phyloP scores from a whole-genome alignment of 768 basidiomycete species.

The Kwoniella heveanensis region DNA sequence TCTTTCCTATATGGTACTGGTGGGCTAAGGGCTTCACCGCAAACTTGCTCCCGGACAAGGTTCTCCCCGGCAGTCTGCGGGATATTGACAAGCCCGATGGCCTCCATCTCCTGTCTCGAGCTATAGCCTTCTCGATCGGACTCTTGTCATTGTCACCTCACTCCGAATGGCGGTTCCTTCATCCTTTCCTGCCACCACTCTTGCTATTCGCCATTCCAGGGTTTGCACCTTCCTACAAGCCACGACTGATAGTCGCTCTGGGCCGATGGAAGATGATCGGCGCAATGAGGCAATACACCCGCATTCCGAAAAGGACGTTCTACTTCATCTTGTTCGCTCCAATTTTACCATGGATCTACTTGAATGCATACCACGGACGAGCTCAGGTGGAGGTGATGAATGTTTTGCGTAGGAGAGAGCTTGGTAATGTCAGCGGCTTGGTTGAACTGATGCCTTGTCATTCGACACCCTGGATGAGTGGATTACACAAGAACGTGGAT shows the following conservation, averaged over 20 bases:
- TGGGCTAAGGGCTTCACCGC: constrained; percentile 52
- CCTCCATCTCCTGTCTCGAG: constrained; percentile 58
- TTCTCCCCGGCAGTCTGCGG: constrained; percentile 17
- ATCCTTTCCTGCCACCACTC: constrained; percentile 81
- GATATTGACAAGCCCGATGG: constrained; percentile 30
- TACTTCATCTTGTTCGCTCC: constrained; percentile 60
- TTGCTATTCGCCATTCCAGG: constrained; percentile 77
- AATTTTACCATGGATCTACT: constrained; percentile 67
- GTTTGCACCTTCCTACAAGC: constrained; percentile 61
- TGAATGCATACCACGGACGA: constrained; percentile 72
- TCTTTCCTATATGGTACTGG: constrained; percentile 66
- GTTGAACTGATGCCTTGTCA: constrained; percentile 96
- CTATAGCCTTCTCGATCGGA: constrained; percentile 65
- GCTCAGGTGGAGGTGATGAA: constrained; percentile 77
- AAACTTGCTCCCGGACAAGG: constrained; percentile 17
- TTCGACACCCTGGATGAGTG: constrained; percentile 88
- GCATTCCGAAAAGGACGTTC: constrained; percentile 38
- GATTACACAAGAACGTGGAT: constrained; percentile 73
- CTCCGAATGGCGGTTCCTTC: constrained; percentile 97
- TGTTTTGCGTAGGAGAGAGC: constrained; percentile 59
- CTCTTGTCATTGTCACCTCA: constrained; percentile 82
- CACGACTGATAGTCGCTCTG: constrained; percentile 1
- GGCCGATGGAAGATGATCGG: constrained; percentile 17
- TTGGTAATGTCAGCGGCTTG: constrained; percentile 61
- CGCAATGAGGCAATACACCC: constrained; percentile 33